Evolutionary conservation across 1,284 basidiomycete species (phyloP).

Genomic region (Cutaneotrichosporon sp.): DNA sequence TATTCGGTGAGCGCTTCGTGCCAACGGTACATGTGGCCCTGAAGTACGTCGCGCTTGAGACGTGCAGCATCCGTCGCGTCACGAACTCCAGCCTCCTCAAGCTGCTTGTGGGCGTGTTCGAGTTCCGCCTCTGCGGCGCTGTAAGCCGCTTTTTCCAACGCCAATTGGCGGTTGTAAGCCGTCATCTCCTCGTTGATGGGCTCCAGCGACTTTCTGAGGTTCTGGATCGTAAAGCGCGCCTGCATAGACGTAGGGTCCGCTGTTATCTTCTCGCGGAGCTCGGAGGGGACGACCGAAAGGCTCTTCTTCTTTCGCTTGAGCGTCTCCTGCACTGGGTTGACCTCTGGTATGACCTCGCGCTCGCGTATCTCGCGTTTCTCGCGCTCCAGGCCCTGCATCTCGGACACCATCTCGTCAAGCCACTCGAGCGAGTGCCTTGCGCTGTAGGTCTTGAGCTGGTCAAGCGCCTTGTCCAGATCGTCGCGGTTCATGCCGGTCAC

Average conservation of each 20-base stretch:
- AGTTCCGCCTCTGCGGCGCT: conserved; percentile 72
- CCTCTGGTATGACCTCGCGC: conserved; percentile 31
- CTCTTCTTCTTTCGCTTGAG: conserved; percentile 4
- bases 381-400: conserved; percentile 24
- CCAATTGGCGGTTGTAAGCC: conserved; percentile 65
- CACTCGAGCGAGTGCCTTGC: conserved; percentile 12
- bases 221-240: conserved; percentile 57
- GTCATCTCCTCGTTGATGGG: conserved; percentile 60
- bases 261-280: background rate
- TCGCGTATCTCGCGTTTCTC: conserved; percentile 24
- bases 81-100: conserved; percentile 59
- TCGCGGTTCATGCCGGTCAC: conserved; percentile 25
- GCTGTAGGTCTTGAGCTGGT: conserved; percentile 27
- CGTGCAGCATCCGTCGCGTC: conserved; percentile 37
- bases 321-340: conserved; percentile 32
- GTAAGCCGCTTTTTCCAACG: conserved; percentile 77
- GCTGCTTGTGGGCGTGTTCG: conserved; percentile 59
- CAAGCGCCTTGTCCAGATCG: conserved; percentile 28
- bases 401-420: conserved; percentile 22
- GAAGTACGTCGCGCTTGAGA: conserved; percentile 55
- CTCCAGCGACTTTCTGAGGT: conserved; percentile 60
- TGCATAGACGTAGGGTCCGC: conserved; percentile 1
- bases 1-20: conserved; percentile 59
- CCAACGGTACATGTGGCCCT: conserved; percentile 85
- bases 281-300: conserved; percentile 4